Base-by-base conservation (phyloP, 805 yeast genomes). In the Millerozyma acaciae region DNA sequence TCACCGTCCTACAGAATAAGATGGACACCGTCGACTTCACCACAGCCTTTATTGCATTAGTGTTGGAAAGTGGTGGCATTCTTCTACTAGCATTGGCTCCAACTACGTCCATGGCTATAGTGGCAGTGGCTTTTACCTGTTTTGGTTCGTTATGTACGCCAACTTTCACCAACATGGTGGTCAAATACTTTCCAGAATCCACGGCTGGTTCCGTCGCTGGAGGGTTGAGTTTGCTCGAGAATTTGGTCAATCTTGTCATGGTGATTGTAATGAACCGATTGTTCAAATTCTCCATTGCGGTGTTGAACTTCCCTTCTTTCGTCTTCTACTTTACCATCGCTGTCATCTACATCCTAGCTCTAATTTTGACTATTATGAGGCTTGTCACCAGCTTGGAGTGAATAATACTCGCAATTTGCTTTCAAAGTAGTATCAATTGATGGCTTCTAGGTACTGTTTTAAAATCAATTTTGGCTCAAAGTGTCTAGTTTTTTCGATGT, bases 141-240 rank as follows among this genome's bases (percentile, higher is more conserved):
- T 43, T 77, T 19, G 73, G 75, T 2, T 62, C 76, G 0, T 33
- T 75, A 1, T 56, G 64, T 1, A 56, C 72, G 0, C 88, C 89
- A 1, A 65, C 77, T 0, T 37, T 77, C 5, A 78, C 73, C 44
- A 62, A 80, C 0, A 39, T 79, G 2, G 52, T 80, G 8, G 62
- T 76, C 35, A 81, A 81, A 50, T 76, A 77, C 51, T 70, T 66
- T 34, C 70, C 73, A 1, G 70, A 72, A 16, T 61, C 65, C 84
- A 39, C 33, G 28, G 36, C 36, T 7, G 50, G 50, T 12, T 39
- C 39, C 20, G 27, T 44, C 8, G 42, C 42, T 26, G 48, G 48
- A 13, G 50, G 45, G 8, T 52, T 78, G 27, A 74, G 84, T 0
- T 51, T 81, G 30, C 47, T 79, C 16, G 70, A 75, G 47, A 78